Evolutionary conservation across 2,329 filamentous ascomycete species (phyloP).

Genomic region (Zymoseptoria pseudotritici): DNA sequence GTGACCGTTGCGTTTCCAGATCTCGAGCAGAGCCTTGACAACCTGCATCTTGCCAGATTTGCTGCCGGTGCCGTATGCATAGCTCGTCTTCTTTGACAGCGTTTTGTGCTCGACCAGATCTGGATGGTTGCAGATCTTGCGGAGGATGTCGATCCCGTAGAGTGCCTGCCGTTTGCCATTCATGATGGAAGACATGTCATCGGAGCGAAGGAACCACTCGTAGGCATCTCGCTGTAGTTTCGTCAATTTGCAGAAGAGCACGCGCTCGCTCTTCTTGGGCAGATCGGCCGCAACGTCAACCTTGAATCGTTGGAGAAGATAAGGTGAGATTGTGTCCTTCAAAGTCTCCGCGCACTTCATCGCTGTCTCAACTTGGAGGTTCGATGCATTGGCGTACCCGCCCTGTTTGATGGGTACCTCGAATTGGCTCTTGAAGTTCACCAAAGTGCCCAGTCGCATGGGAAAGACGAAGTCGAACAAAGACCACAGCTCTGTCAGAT

Average conservation of each 20-base stretch:
- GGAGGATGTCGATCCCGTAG: conserved; percentile 81
- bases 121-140: conserved; percentile 97
- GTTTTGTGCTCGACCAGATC: conserved; percentile 69
- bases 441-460: conserved; percentile 85
- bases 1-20: conserved; percentile 89
- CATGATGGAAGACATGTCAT: conserved; percentile 78
- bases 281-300: conserved; percentile 88
- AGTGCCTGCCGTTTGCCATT: conserved; percentile 69
- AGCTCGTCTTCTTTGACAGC: conserved; percentile 52
- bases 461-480: conserved; percentile 97
- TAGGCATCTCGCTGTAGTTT: conserved; percentile 72
- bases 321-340: conserved; percentile 89
- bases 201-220: conserved; percentile 69
- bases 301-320: conserved; percentile 86
- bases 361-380: conserved; percentile 87
- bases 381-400: conserved; percentile 91
- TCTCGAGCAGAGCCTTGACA: conserved; percentile 73
- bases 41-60: conserved; percentile 96
- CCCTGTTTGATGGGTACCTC: conserved; percentile 90
- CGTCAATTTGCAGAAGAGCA: conserved; percentile 90
- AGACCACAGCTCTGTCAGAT: conserved; percentile 89
- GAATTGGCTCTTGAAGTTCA: conserved; percentile 85
- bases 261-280: conserved; percentile 91
- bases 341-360: conserved; percentile 89
- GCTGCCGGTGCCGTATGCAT: conserved; percentile 67